Evolutionary conservation across 2,329 filamentous ascomycete genomes (phyloP), one percentile per base, ranked within the genome.

Genomic region (Chlorencoelia australis): DNA sequence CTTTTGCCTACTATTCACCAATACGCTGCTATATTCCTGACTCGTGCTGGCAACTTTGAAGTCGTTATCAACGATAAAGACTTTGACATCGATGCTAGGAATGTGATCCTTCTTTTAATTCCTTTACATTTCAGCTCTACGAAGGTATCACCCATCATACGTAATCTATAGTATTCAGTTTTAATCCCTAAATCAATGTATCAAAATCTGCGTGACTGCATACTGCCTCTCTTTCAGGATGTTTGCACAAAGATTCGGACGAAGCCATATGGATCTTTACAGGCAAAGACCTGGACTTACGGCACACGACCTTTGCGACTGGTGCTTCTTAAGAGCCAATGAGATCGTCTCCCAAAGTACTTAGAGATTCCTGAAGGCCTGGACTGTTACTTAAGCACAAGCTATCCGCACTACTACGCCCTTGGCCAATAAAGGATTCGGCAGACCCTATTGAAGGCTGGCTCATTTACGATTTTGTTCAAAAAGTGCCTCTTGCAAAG

Each of bases 401-500:
- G n/a, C n/a, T n/a, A n/a, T n/a, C n/a, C n/a, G n/a, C n/a, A n/a
- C n/a, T n/a, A n/a, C n/a, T n/a, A n/a, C n/a, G n/a, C n/a, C n/a
- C n/a, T 1, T 66, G 63, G 64, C 57, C 56, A 0, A 58, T 65
- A 52, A 45, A 41, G 4, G 62, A 64, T 31, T 37, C 32, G 26
- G 52, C 60, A 0, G 53, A 61, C 37, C 61, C 63, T 14, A 35
- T 59, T 2, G 27, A 49, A 11, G 60, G 62, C 3, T 67, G 63
- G 63, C 3, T 30, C 1, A 5, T 27, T 10, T 7, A 35, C 2
- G 30, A 27, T 8, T 19, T 27, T 11, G 4, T 27, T 13, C 22
- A 21, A 2, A 34, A 38, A 5, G 11, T 14, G 5, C 22, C 5
- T 9, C 37, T n/a, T 44, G 13, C 35, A 17, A 32, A 17, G 3